Evolutionary conservation across 768 basidiomycete genomes (phyloP), one percentile per base, ranked within the genome.

Genomic region (Suillus weaverae): DNA sequence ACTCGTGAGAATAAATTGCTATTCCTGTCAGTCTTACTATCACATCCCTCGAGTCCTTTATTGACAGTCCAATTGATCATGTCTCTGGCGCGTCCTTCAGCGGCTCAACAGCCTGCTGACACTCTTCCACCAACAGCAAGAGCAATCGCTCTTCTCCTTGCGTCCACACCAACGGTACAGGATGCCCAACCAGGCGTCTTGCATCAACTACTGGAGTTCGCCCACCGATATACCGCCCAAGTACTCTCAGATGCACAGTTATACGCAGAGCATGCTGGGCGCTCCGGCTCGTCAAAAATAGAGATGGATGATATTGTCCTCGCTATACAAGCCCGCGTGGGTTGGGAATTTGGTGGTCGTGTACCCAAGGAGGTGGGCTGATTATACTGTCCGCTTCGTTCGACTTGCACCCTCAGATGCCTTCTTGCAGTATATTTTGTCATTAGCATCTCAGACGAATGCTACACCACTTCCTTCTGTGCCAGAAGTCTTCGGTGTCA

Each of bases 291-390:
- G 22, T 60, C 73, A 59, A 93, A 90, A 78, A 81, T 95, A 62
- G 92, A 94, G 68, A 85, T 89, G 82, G 92, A 95, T 67, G 93
- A 95, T 76, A 80, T 92, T 55, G 84, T 86, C 4, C 81, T 95
- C 46, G 91, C 92, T 2, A 89, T 94, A 5, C 93, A 95, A 75
- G 92, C 92, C 7, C 87, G 93, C 63, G 94, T 95, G 5, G 94
- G 93, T 50, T 95, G 94, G 94, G 94, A 95, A 76, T 91, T 94
- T 73, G 93, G 92, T 30, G 93, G 94, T 7, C 84, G 92, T 44
- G 86, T 95, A 35, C 93, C 93, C 4, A 94, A 94, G 78, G 93
- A 95, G 86, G 93, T 94, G 63, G 35, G 80, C 76, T 32, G 26
- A n/a, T 30, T 6, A 35, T 32, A 3, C 62, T 32, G 20, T 43